Evolutionary conservation across 2,329 filamentous ascomycete species (phyloP).

Genomic region (Escovopsis sp.): DNA sequence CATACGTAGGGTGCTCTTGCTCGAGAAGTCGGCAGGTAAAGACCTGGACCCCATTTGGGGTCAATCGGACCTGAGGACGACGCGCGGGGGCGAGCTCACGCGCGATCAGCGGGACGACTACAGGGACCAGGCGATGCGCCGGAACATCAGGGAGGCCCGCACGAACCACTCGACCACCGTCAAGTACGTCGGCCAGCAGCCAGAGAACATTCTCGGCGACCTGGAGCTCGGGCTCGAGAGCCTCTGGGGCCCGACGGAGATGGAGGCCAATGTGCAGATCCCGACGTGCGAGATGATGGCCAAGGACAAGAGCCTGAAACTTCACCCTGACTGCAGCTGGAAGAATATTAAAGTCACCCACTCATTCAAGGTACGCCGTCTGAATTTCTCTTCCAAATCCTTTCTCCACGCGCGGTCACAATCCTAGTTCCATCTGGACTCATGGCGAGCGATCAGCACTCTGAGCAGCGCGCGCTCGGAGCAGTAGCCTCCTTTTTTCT

Average conservation of each 20-base stretch:
- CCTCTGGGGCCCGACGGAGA: slow-evolving; percentile 76
- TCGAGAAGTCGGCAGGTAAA: slow-evolving; percentile 76
- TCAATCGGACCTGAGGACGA: slow-evolving; percentile 59
- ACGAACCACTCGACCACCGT: slow-evolving; percentile 23
- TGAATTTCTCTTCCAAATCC: not conserved
- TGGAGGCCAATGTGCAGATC: slow-evolving; percentile 86
- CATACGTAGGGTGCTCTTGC: slow-evolving; percentile 67
- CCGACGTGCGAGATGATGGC: slow-evolving; percentile 80
- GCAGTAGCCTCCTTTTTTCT: too few species aligned
- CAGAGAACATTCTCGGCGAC: slow-evolving; percentile 66
- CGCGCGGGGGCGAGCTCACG: slow-evolving; percentile 64
- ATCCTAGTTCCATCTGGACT: too few species aligned
- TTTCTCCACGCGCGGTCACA: too few species aligned
- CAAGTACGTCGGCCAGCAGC: slow-evolving; percentile 31
- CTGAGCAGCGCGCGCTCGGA: too few species aligned
- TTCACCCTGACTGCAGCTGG: slow-evolving; percentile 87
- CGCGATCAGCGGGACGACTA: slow-evolving; percentile 31
- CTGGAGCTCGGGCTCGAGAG: slow-evolving; percentile 53
- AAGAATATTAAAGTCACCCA: slow-evolving; percentile 88
- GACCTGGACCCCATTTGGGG: slow-evolving; percentile 58
- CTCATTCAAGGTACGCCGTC: slow-evolving; percentile 70
- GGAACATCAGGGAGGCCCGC: slow-evolving; percentile 39
- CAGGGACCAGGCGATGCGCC: slow-evolving; percentile 27
- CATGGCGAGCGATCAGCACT: too few species aligned
- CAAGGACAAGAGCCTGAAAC: slow-evolving; percentile 45